Percentiles rank a stretch among this genome's conserved stretches.
Conservation (phyloP, 371 early-diverging fungal genomes). For the Fennellomyces sp. region DNA sequence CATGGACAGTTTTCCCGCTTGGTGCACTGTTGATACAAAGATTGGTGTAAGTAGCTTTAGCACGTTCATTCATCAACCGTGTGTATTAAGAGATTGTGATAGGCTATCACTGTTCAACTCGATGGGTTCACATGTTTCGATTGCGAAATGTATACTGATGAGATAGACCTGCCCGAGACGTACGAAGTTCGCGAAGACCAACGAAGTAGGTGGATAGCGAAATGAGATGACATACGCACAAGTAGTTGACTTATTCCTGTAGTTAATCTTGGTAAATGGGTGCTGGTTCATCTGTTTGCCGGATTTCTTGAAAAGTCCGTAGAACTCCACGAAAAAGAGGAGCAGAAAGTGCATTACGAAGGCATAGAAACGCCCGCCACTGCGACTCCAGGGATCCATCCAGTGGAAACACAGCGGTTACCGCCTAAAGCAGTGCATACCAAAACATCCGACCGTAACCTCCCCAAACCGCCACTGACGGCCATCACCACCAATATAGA, state of each 20-base stretch:
- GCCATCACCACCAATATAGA: conserved; percentile 9
- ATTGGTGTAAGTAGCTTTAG: conserved; percentile 65
- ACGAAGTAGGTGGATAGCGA: conserved; percentile 50
- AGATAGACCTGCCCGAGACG: conserved; percentile 53
- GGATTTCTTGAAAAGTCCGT: conserved; percentile 52
- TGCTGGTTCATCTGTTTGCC: conserved; percentile 72
- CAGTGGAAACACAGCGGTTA: conserved; percentile 3
- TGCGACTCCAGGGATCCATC: neutral
- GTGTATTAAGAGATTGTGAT: conserved; percentile 1
- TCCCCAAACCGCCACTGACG: conserved; percentile 16
- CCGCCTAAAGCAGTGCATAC: neutral
- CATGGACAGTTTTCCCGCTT: conserved; percentile 81
- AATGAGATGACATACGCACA: neutral
- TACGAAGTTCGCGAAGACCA: conserved; percentile 69
- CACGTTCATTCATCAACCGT: neutral
- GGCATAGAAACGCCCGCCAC: neutral
- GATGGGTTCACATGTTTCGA: conserved; percentile 83
- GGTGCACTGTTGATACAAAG: conserved; percentile 92
- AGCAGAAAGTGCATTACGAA: conserved; percentile 6
- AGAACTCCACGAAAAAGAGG: conserved; percentile 35
- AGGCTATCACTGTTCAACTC: conserved; percentile 83
- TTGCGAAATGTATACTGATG: conserved; percentile 85
- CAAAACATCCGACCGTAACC: neutral
- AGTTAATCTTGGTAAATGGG: conserved; percentile 89
- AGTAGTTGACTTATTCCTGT: neutral